These are phyloP conservation scores for Hysterangium stoloniferum DNA, from an alignment of 768 basidiomycete species.

Conservation along the genomic window DNA sequence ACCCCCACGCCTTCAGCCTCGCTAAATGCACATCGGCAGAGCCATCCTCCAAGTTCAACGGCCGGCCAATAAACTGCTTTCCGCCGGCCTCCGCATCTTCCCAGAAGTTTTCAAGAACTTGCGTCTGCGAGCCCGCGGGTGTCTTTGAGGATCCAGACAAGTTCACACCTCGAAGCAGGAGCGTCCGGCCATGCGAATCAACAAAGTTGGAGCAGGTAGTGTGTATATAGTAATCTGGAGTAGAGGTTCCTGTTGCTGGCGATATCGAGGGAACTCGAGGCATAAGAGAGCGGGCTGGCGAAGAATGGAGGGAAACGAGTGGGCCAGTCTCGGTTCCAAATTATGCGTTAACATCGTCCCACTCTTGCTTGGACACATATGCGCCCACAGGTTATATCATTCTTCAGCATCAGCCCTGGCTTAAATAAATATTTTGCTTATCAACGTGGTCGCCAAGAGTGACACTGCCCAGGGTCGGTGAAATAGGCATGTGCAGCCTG, in stretches of 20 bases:
- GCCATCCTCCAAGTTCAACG: slow-evolving; percentile 78
- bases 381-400: too few relatives aligned
- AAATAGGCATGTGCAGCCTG: too few relatives aligned
- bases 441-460: too few relatives aligned
- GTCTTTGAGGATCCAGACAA: slow-evolving; percentile 85
- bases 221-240: slow-evolving; percentile 46
- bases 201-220: slow-evolving; percentile 64
- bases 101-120: slow-evolving; percentile 74
- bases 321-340: too few relatives aligned
- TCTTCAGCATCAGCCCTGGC: too few relatives aligned
- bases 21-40: slow-evolving; percentile 80
- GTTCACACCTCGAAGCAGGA: slow-evolving; percentile 92
- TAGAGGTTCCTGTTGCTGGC: slow-evolving; percentile 46
- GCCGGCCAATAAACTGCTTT: slow-evolving; percentile 65
- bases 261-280: slow-evolving; percentile 49
- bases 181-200: slow-evolving; percentile 63
- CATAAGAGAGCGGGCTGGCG: slow-evolving; percentile 29
- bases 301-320: not conserved
- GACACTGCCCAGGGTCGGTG: too few relatives aligned
- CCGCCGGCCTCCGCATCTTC: slow-evolving; percentile 54
- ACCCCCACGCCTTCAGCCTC: slow-evolving; percentile 89
- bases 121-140: slow-evolving; percentile 61
- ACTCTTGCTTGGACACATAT: too few relatives aligned
- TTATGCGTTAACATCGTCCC: too few relatives aligned
- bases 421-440: too few relatives aligned